These are phyloP conservation scores for Chaetomium tenue DNA, from an alignment of 495 filamentous ascomycete genomes.

Conservation along the genomic window DNA sequence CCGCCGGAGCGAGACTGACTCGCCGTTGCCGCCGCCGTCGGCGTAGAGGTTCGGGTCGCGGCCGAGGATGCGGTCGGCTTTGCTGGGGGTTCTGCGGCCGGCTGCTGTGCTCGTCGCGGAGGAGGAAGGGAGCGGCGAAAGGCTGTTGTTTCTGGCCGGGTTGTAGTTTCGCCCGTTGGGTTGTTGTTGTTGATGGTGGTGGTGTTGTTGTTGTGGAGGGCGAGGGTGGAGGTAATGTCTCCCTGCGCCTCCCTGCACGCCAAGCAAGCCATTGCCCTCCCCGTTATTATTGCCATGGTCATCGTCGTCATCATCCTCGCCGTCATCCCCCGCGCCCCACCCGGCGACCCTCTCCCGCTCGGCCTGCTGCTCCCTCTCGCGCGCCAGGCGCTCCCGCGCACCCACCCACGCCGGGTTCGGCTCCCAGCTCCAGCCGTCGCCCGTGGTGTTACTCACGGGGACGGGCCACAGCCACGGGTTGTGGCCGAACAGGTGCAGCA, in stretches of 20 bases:
- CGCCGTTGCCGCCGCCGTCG: slow-evolving; percentile 34
- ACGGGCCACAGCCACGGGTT: slow-evolving; percentile 68
- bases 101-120: neutral
- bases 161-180: neutral
- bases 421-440: slow-evolving; percentile 97
- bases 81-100: slow-evolving; percentile 39
- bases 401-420: slow-evolving; percentile 69
- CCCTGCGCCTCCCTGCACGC: slow-evolving; percentile 31
- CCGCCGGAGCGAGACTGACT: slow-evolving; percentile 43
- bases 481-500: slow-evolving; percentile 78
- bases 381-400: slow-evolving; percentile 59
- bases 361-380: slow-evolving; percentile 58
- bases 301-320: slow-evolving; percentile 5
- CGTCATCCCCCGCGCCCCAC: slow-evolving; percentile 46
- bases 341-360: slow-evolving; percentile 56
- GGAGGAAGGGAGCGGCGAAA: neutral
- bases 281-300: slow-evolving; percentile 24
- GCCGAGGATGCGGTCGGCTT: slow-evolving; percentile 52
- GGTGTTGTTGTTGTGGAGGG: neutral
- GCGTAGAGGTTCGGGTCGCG: slow-evolving; percentile 50
- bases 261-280: neutral
- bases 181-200: slow-evolving; percentile 9
- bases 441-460: slow-evolving; percentile 79
- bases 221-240: slow-evolving; percentile 34
- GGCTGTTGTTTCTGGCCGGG: slow-evolving; percentile 8